Percentiles rank a stretch among this genome's conserved stretches.
Evolutionary conservation across 1,139 yeast species (phyloP).

Genomic region (Tardiomyces digboiensis): DNA sequence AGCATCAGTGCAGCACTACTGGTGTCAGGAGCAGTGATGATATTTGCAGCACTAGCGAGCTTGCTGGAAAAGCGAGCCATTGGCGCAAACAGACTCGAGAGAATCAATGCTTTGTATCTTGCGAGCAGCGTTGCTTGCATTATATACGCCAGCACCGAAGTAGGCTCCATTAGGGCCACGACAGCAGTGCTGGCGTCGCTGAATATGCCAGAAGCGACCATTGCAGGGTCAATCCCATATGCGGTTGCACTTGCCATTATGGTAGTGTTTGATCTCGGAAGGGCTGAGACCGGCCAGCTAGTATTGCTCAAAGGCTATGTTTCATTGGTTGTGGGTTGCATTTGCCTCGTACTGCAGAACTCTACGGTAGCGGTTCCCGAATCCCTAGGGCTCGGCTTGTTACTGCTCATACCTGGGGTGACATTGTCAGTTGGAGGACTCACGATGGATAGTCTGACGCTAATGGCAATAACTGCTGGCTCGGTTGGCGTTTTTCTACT

Average conservation of each 20-base stretch:
- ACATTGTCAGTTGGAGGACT: conserved; percentile 5
- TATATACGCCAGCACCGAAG: conserved; percentile 9
- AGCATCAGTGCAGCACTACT: conserved; percentile 4
- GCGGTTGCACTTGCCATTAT: conserved; percentile 3
- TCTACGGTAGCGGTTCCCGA: conserved; percentile 25
- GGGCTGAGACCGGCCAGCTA: neutral
- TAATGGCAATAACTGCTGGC: conserved; percentile 23
- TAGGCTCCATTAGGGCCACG: conserved; percentile 17
- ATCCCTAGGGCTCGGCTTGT: conserved; percentile 10
- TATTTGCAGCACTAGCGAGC: conserved; percentile 6
- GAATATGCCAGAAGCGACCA: conserved; percentile 9
- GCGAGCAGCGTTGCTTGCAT: conserved; percentile 10
- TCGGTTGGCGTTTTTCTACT: conserved; percentile 27
- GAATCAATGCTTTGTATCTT: conserved; percentile 9
- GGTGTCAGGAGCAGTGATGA: conserved; percentile 9
- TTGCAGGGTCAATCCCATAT: neutral
- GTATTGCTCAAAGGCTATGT: conserved; percentile 11
- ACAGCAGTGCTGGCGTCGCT: conserved; percentile 15
- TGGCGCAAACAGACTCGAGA: neutral
- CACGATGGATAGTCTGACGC: conserved; percentile 10
- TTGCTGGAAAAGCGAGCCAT: neutral
- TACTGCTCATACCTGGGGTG: conserved; percentile 9
- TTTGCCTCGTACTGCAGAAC: conserved; percentile 39
- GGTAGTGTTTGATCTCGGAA: neutral
- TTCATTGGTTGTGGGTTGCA: conserved; percentile 11